phyloP scores from a whole-genome alignment of 1,139 yeast genomes.

The Diutina pseudorugosa region DNA sequence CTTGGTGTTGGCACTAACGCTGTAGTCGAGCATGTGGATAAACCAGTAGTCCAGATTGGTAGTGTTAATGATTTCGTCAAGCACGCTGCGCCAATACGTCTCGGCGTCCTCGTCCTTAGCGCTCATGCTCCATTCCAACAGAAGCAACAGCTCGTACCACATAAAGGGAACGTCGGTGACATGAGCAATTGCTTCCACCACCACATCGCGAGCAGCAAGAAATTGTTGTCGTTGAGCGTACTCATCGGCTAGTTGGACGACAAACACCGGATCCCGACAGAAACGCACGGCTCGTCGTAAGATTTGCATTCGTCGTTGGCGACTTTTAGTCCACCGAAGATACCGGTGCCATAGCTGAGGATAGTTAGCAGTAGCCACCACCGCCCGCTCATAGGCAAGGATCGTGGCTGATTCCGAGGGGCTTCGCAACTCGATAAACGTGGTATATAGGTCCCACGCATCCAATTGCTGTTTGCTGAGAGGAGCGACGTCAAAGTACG shows the following conservation, averaged over 20 bases:
- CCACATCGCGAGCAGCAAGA: not conserved
- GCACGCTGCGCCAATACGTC: not conserved
- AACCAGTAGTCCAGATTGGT: slow-evolving; percentile 4
- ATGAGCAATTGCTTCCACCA: not conserved
- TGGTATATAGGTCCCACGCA: slow-evolving; percentile 51
- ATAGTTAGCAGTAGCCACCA: not conserved
- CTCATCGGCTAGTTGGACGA: not conserved
- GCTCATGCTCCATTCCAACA: not conserved
- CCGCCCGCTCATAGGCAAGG: not conserved
- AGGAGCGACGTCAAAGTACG: slow-evolving; percentile 36
- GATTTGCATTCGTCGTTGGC: not conserved
- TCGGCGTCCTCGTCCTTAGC: not conserved
- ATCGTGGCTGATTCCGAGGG: not conserved
- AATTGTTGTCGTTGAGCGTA: not conserved
- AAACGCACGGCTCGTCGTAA: not conserved
- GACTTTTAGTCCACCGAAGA: not conserved
- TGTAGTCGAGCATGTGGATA: slow-evolving; percentile 1
- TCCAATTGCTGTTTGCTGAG: slow-evolving; percentile 27
- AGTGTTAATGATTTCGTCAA: not conserved
- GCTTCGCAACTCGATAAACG: slow-evolving; percentile 30
- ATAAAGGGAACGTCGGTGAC: not conserved
- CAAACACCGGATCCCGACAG: not conserved
- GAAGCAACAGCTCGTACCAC: not conserved
- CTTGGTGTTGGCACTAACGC: not conserved
- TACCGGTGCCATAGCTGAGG: not conserved